These are phyloP conservation scores for Penicillium turbatum DNA, from an alignment of 495 filamentous ascomycete species.

Conservation along the genomic window DNA sequence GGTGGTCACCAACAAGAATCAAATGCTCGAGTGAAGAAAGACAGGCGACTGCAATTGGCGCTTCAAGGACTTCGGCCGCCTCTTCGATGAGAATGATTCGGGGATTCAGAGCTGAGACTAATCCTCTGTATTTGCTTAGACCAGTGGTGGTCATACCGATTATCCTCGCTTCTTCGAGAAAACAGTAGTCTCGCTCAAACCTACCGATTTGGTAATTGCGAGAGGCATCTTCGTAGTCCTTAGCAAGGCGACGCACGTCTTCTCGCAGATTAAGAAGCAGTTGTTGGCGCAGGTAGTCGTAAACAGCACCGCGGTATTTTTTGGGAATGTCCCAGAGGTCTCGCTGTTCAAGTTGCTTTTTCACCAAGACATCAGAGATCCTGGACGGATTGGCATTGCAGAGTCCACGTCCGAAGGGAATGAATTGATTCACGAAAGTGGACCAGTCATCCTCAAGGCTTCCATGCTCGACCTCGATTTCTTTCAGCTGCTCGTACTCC, in stretches of 20 bases:
- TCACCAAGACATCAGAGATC: slow-evolving; percentile 6
- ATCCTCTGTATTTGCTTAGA: slow-evolving; percentile 77
- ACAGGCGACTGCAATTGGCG: slow-evolving; percentile 59
- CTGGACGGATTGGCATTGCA: slow-evolving; percentile 26
- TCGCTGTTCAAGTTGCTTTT: slow-evolving; percentile 21
- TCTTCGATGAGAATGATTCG: slow-evolving; percentile 68
- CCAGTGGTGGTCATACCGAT: slow-evolving; percentile 80
- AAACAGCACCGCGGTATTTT: slow-evolving; percentile 53
- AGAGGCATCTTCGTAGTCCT: slow-evolving; percentile 38
- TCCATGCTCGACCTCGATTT: slow-evolving; percentile 59
- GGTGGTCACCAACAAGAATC: slow-evolving; percentile 72
- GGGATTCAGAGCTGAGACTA: slow-evolving; percentile 68
- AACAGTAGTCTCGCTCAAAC: slow-evolving; percentile 51
- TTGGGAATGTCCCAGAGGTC: slow-evolving; percentile 57
- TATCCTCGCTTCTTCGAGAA: slow-evolving; percentile 52
- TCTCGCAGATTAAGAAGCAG: slow-evolving; percentile 40
- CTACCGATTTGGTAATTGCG: slow-evolving; percentile 46
- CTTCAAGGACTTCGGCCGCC: slow-evolving; percentile 70
- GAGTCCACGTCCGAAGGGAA: slow-evolving; percentile 46
- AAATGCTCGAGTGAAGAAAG: slow-evolving; percentile 66
- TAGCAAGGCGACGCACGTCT: slow-evolving; percentile 39
- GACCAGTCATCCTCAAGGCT: slow-evolving; percentile 52
- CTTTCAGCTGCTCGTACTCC: slow-evolving; percentile 60
- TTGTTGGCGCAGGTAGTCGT: slow-evolving; percentile 49
- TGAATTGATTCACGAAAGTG: slow-evolving; percentile 44